These are phyloP conservation scores for Odonthalia washingtoniensis DNA, from an alignment of 31 red algal species.

Conservation along the genomic window DNA sequence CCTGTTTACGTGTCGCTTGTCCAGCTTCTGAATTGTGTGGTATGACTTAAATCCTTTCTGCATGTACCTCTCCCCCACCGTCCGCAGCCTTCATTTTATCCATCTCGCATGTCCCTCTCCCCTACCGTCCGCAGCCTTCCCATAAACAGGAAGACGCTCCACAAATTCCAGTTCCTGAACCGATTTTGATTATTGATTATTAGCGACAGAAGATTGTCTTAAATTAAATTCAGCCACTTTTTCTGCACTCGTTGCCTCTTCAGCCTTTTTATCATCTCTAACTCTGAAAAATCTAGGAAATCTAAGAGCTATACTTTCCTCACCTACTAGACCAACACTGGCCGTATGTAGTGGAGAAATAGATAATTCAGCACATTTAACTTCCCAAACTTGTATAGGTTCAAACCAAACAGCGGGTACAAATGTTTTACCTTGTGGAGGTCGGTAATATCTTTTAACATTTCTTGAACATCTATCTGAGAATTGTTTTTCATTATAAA, in stretches of 20 bases:
- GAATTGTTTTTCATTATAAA: conserved; percentile 67
- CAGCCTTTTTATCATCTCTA: conserved; percentile 90
- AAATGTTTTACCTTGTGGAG: conserved; percentile 58
- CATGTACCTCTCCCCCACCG: too few species aligned
- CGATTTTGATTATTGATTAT: too few species aligned
- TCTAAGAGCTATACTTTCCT: conserved; percentile 90
- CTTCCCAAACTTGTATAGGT: conserved; percentile 96
- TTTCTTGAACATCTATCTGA: conserved; percentile 29
- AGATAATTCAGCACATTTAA: conserved; percentile 92
- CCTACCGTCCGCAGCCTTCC: too few species aligned
- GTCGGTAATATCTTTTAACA: conserved; percentile 64
- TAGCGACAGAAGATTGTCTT: conserved; percentile 74
- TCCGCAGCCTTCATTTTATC: too few species aligned
- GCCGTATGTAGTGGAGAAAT: conserved; percentile 92
- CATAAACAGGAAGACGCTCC: too few species aligned
- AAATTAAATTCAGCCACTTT: conserved; percentile 92
- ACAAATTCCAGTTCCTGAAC: too few species aligned
- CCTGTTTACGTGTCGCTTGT: conserved; percentile 25
- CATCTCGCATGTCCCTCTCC: too few species aligned
- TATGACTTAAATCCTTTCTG: conserved; percentile 3
- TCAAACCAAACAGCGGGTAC: conserved; percentile 98
- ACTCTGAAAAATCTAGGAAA: conserved; percentile 94
- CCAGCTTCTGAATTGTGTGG: conserved; percentile 34
- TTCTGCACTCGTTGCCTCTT: conserved; percentile 87
- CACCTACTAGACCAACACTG: conserved; percentile 70